Conservation (phyloP, 2,329 filamentous ascomycete genomes). For the Pezicula radicicola region DNA sequence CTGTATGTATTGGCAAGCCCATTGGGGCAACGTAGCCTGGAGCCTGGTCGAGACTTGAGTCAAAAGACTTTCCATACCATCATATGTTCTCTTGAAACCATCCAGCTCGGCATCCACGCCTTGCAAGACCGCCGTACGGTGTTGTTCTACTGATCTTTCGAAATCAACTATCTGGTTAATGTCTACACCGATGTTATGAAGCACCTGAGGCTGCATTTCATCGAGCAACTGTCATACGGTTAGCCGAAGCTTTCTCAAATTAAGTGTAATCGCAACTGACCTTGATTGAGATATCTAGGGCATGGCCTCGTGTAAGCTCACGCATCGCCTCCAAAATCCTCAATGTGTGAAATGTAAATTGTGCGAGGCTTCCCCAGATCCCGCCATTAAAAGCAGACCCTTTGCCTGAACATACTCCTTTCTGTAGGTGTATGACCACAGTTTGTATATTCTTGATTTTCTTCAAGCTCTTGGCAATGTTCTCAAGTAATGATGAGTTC, state of each 20-base stretch:
- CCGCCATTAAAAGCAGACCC: conserved; percentile 52
- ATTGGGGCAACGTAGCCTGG: conserved; percentile 57
- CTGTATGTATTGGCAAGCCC: conserved; percentile 48
- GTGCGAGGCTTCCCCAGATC: conserved; percentile 68
- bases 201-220: conserved; percentile 52
- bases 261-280: conserved; percentile 30
- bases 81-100: conserved; percentile 71
- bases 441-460: conserved; percentile 74
- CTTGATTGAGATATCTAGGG: conserved; percentile 50
- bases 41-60: conserved; percentile 65
- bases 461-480: conserved; percentile 59
- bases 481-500: conserved; percentile 55
- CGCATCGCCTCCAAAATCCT: conserved; percentile 64
- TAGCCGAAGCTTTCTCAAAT: neutral
- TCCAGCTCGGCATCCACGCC: conserved; percentile 77
- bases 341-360: conserved; percentile 70
- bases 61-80: conserved; percentile 73
- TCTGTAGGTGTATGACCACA: conserved; percentile 67
- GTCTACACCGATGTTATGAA: conserved; percentile 65
- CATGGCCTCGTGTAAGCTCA: conserved; percentile 51
- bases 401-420: conserved; percentile 59
- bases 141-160: conserved; percentile 63
- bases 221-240: conserved; percentile 46
- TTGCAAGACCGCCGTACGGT: conserved; percentile 68
- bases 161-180: conserved; percentile 80